Base-by-base conservation (phyloP, 306 rosid species). In the Prinsepia uniflora region DNA sequence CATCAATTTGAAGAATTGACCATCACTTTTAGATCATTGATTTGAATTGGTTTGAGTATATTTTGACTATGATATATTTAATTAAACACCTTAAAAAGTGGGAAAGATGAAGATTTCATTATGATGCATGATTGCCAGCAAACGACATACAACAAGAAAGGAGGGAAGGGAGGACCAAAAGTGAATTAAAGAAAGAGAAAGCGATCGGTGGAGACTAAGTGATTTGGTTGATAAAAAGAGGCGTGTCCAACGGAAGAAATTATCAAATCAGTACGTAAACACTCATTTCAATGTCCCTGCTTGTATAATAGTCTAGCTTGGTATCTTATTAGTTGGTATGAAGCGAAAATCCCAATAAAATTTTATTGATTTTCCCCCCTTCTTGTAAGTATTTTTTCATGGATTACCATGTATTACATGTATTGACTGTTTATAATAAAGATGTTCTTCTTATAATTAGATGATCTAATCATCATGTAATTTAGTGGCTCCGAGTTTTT, bases 11-110 rank as follows among this genome's bases (percentile, higher is more conserved):
- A 40, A 55, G 59, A 57, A 46, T 52, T 65, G 61, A 67, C 78
- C 68, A 45, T 66, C 13, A 47, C 73, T 59, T 75, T 67, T 30
- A 46, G 42, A 75, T 75, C 67, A 67, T 9, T 39, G 14, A 10
- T 56, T 20, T 56, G 61, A 56, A 56, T 56, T 20, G 36, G 3
- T 20, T 55, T 19, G 19, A 50, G 18, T 55, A 8, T 8, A 54
- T 30, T 30, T 30, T 30, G 36, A 30, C 36, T 30, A 20, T 10
- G 7, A 0, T 20, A 20, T 1, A 2, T 15, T 52, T n/a, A 9
- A 10, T 10, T 55, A 9, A 20, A 20, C 60, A 14, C 5, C 10
- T 20, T 55, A 56, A 22, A 56, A 56, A 56, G 17, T 56, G 10
- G 17, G 39, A 56, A 56, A 22, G 39, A 20, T 56, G 1, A 56